Base-by-base conservation (phyloP, 1,284 basidiomycete species). In the Trichosporon ovoides region DNA sequence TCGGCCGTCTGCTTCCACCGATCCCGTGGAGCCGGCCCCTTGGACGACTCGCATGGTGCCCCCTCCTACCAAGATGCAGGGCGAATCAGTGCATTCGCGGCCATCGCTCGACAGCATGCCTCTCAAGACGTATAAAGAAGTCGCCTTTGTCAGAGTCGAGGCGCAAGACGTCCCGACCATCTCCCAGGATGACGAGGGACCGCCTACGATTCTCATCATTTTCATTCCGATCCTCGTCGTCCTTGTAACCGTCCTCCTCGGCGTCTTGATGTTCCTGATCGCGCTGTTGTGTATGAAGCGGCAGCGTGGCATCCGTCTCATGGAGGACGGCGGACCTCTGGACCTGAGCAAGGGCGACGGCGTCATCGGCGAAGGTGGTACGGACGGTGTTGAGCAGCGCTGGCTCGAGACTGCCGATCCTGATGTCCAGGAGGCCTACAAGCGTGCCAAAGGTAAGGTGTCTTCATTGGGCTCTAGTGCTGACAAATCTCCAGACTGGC, bases 261-360 rank as follows among this genome's bases (percentile, higher is more conserved):
- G 98, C 48, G 85, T 96, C 60, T 82, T 96, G 50, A 81, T 93
- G 61, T 94, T 96, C 79, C 83, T 95, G 52, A 79, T 94, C 67
- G 92, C 89, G 68, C 84, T 94, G 57, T 82, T 96, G 68, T 82
- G 93, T 61, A 83, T 95, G 66, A 85, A 89, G 62, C 82, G 87
- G 61, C 83, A 88, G 60, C 83, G 88, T 55, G 87, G 89, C 54
- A 91, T 93, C 73, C 77, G 87, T 65, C 83, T 97, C 50, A 82
- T 84, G 52, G 95, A 98, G 80, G 82, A 82, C 63, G 91, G 94
- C 69, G 93, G 95, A 31, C 96, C 96, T 2, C 82, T 95, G 53
- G 94, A 98, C 78, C 86, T 98, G 80, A 88, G 86, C 67, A 83
- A 91, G 55, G 91, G 95, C 66, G 91, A 95, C 61, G 84, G 91